Evolutionary conservation across 176 grass and related monocot species (phyloP), one percentile per base, ranked within the genome.

Genomic region (Bromus sterilis): DNA sequence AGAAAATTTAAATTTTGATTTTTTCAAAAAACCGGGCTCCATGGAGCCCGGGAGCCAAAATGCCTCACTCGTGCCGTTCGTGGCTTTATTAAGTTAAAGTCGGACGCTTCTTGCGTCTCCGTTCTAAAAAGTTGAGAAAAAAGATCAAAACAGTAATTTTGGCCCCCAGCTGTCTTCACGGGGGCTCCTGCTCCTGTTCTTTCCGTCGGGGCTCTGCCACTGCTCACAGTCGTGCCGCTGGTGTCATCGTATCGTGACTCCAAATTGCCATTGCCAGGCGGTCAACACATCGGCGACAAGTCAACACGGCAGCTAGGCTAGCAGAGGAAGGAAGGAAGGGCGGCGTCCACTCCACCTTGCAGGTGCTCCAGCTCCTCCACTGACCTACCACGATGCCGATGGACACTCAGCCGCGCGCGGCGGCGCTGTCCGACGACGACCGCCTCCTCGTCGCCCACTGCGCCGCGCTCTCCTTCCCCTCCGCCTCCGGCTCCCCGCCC

Each of bases 401-500:
- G 83, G 83, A 84, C 76, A 15, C 82, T 9, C 16, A 49, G 48
- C 76, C 28, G 37, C 46, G 46, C n/a, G 58, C 71, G 44, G 72
- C 82, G 43, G 18, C 56, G 72, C 63, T 89, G 12, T 86, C 83
- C 18, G 88, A 89, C 74, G 88, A 89, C 74, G 88, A 89, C 73
- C 78, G 83, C 57, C 88, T 89, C 41, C 78, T 89, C 56, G 66
- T 89, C 78, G 78, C 42, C 26, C 88, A 78, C 88, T 89, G 78
- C 57, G 83, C 44, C 56, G 66, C 5, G 36, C 88, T 89, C 78
- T 81, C 29, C 36, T 85, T 78, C 78, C 83, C 77, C 15, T 36
- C 82, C 28, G n/a, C 28, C 65, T 5, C 72, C 42, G 26, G 9
- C 51, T 56, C 43, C 85, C 63, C 81, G 76, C 15, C 23, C 72